A percentile compares a stretch with the other conserved stretches of the same genome.
These are phyloP conservation scores for Leccinum fibrillosum DNA, from an alignment of 768 basidiomycete species.

Conservation along the genomic window DNA sequence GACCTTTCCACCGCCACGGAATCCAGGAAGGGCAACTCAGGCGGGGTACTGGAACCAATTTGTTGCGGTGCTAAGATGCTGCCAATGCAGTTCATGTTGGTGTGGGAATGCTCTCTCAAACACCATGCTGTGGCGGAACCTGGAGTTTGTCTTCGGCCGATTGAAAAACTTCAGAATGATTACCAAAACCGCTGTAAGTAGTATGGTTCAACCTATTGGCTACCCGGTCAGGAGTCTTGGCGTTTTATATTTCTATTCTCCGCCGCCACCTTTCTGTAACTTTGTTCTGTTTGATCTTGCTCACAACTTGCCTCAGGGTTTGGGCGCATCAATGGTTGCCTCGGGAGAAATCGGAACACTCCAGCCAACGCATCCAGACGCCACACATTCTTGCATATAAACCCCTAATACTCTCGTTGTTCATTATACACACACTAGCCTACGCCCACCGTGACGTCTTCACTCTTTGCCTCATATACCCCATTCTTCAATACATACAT, in stretches of 20 bases:
- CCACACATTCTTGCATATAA: not conserved
- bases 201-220: not conserved
- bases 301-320: not conserved
- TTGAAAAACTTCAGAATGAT: too few relatives aligned
- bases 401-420: not conserved
- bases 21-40: not conserved
- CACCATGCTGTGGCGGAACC: conserved; percentile 1
- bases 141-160: not conserved
- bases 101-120: not conserved
- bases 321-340: not conserved
- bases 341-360: not conserved
- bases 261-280: not conserved
- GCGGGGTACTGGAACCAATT: not conserved
- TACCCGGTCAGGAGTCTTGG: not conserved
- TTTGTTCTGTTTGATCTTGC: not conserved
- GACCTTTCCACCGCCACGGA: not conserved
- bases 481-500: not conserved
- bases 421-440: not conserved
- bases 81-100: not conserved
- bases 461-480: not conserved
- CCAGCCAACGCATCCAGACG: not conserved
- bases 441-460: not conserved
- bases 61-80: not conserved
- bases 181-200: too few relatives aligned
- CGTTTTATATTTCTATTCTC: not conserved